Evolutionary conservation across 2,329 filamentous ascomycete genomes (phyloP), one percentile per base, ranked within the genome.

Genomic region (Ceratocystis smalleyi): DNA sequence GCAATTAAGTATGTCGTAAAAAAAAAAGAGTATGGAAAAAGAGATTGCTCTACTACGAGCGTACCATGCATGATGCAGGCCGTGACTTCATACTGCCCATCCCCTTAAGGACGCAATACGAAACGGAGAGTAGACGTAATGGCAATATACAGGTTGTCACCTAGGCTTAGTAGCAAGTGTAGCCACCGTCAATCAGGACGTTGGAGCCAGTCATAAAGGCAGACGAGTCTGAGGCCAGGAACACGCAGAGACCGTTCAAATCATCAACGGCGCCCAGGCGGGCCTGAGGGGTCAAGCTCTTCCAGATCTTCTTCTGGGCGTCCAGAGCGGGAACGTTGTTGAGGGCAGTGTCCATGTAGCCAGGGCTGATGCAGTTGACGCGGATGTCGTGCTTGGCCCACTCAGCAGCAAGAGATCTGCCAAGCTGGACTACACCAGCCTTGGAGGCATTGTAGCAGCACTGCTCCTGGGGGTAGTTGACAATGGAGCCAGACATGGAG

Each of bases 381-480:
- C 88, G 85, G 72, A 92, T 90, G 70, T 81, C 80, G 75, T 89
- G 81, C 76, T 88, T 87, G 71, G 88, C 87, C 88, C 89, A 92
- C 76, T 94, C 89, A 64, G 88, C 87, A 54, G 87, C 88, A 27
- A 94, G 82, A 2, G 87, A 90, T 78, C 88, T 89, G 75, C 83
- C 86, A 63, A 91, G 81, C 75, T 89, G 85, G 69, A 89, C 82
- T 45, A 91, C 86, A 70, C 84, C 88, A 17, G 88, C 87, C 81
- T 91, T 91, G 75, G 86, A 89, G 35, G 87, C 87, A 71, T 91
- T 91, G 82, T 92, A 92, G 75, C 85, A 88, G 59, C 80, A 84
- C 77, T 91, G 88, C 77, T 90, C 86, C 76, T 91, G 88, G 5
- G 88, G 88, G 78, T 85, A 91, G 82, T 92, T 92, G 80, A 91